Base-by-base conservation (phyloP, 2,329 filamentous ascomycete genomes). In the Epichloe hybrida region DNA sequence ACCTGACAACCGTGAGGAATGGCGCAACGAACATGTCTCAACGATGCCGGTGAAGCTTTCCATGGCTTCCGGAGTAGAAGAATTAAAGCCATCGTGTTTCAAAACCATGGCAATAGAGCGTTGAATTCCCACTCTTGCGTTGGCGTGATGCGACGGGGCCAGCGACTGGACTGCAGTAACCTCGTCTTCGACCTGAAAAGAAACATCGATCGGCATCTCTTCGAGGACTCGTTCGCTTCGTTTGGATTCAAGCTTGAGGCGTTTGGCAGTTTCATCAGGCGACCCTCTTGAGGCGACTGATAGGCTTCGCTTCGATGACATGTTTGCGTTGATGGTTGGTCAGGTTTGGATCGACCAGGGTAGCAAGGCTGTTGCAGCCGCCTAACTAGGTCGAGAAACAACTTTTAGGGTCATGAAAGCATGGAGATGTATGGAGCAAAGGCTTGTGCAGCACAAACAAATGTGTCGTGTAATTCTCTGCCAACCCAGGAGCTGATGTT, bases 41-140 rank as follows among this genome's bases (percentile, higher is more conserved):
- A 76, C 73, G 56, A 74, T 67, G 20, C 66, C 63, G 4, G 76
- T 72, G 42, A 83, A 77, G 55, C 74, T 74, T 61, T 83, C 79
- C 57, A 84, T 62, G 2, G 80, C 79, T 49, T 80, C 75, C 7
- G 71, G 69, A 1, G 69, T 73, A 13, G 79, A 73, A 27, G 69
- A 67, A 34, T 74, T 69, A 56, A 83, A 84, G 31, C 80, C 80
- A 38, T 81, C 74, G 53, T 81, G 74, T 41, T 75, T 65, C 31
- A 83, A 62, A 3, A 72, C 72, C 51, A 82, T 61, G 0, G 72
- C 74, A 51, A 83, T 75, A 11, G 77, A 75, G 48, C 79, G 73
- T 44, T 73, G 71, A 27, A 84, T 65, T 2, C 73, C 61, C 17
- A 53, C 52, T 50, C 66, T 59, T 6, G 64, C 65, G 52, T 65